A percentile compares a stretch with the other conserved stretches of the same genome.
Conservation (phyloP, 1,139 yeast species). For the Suhomyces panamericanus region DNA sequence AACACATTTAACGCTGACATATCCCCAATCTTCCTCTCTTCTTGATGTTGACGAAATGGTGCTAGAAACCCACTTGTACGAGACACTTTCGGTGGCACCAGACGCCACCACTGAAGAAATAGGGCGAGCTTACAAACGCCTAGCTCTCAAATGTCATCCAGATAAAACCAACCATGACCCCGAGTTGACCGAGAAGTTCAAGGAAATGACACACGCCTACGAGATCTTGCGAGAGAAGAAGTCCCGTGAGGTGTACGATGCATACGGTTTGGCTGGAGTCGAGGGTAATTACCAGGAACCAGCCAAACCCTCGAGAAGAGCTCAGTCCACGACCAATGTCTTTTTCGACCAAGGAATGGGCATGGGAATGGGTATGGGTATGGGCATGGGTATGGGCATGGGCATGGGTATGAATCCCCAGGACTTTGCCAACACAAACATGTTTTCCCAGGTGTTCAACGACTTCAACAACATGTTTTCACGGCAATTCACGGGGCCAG, state of each 20-base stretch:
- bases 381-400: slow-evolving; percentile 7
- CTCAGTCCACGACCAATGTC: not conserved
- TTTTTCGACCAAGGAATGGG: slow-evolving; percentile 1
- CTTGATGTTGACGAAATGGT: slow-evolving; percentile 21
- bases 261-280: slow-evolving; percentile 42
- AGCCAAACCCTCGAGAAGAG: slow-evolving; percentile 11
- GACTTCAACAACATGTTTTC: slow-evolving; percentile 37
- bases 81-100: slow-evolving; percentile 36
- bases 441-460: slow-evolving; percentile 42
- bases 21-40: not conserved
- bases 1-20: not conserved
- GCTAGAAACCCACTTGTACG: slow-evolving; percentile 38
- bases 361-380: not conserved
- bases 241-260: slow-evolving; percentile 36
- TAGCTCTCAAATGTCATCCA: slow-evolving; percentile 48
- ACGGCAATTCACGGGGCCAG: slow-evolving; percentile 5
- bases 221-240: slow-evolving; percentile 39
- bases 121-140: slow-evolving; percentile 39
- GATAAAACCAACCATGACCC: slow-evolving; percentile 51
- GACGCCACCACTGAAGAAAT: slow-evolving; percentile 43
- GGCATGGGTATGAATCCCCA: slow-evolving; percentile 4
- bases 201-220: slow-evolving; percentile 45
- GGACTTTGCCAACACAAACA: slow-evolving; percentile 21
- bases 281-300: slow-evolving; percentile 29
- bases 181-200: slow-evolving; percentile 44